Evolutionary conservation across 208 protist genomes (phyloP), one percentile per base, ranked within the genome.

Genomic region (Porcisia hertigi): DNA sequence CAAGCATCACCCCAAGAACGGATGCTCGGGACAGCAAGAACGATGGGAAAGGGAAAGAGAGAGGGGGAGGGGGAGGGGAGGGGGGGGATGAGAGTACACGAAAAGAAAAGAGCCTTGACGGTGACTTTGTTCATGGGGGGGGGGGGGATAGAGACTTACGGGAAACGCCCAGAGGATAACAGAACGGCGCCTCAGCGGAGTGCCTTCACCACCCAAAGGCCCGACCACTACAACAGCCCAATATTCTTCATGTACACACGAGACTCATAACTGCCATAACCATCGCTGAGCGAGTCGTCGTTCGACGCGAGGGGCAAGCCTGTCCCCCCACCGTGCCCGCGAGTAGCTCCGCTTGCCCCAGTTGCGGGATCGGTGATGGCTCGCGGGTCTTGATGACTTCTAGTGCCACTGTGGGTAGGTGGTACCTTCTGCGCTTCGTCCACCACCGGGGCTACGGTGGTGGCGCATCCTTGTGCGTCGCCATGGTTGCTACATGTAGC

Each of bases 181-280:
- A 41, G n/a, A 52, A 70, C 3, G 30, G 4, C 25, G 20, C 47
- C 53, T 69, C 49, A 75, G 49, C n/a, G 23, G 34, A 30, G 41
- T 43, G 36, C 34, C 18, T 65, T 20, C 60, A n/a, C 36, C 59
- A 4, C 60, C 30, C 60, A 39, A 43, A 4, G 41, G 41, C 63
- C 63, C 47, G 9, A 34, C 18, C 30, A 34, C 59, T 77, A 91
- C 45, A 94, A 70, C 16, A 97, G 83, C 34, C 91, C 91, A 12
- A 94, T 79, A 18, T 67, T 88, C 73, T 92, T 92, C 69, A 97
- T 85, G 79, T 97, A 97, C 73, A 94, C 84, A 43, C 86, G 83
- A 2, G 90, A 92, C 70, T 97, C 93, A 58, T 97, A 96, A 77
- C 93, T 97, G 36, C 90, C 90, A 73, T 94, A 95, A 23, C 90